Conservation (phyloP, 2,329 filamentous ascomycete species). For the Xylariales sp. region DNA sequence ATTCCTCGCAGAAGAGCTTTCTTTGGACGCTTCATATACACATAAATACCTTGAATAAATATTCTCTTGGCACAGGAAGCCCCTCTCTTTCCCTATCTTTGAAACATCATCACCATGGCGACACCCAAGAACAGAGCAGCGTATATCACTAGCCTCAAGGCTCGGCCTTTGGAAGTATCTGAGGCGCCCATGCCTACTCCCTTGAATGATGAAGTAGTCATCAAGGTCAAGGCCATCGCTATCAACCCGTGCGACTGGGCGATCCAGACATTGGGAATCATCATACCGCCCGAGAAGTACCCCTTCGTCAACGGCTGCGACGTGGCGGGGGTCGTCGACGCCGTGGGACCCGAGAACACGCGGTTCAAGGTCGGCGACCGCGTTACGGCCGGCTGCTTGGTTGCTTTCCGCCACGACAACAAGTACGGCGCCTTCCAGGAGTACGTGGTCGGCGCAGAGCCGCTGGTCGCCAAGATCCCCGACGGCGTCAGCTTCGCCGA, state of each 20-base stretch:
- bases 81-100: too few species aligned
- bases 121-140: conserved; percentile 14
- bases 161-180: conserved; percentile 15
- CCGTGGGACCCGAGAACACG: conserved; percentile 16
- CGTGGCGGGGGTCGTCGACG: conserved; percentile 25
- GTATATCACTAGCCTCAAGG: conserved; percentile 15
- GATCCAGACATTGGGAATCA: conserved; percentile 23
- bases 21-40: too few species aligned
- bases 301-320: conserved; percentile 28
- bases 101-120: too few species aligned
- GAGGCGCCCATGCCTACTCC: conserved; percentile 15
- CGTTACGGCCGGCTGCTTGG: conserved; percentile 10
- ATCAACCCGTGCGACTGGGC: conserved; percentile 28
- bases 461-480: conserved; percentile 9
- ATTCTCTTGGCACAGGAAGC: too few species aligned
- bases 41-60: too few species aligned
- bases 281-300: conserved; percentile 20
- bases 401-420: conserved; percentile 4
- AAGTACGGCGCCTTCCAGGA: conserved; percentile 16
- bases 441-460: conserved; percentile 4
- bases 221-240: conserved; percentile 23
- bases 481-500: conserved; percentile 9
- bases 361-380: conserved; percentile 22
- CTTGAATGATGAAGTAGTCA: conserved; percentile 17
- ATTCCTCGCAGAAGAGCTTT: too few species aligned